Conservation (phyloP, 352 stramenopile species). For the Pythium insidiosum region DNA sequence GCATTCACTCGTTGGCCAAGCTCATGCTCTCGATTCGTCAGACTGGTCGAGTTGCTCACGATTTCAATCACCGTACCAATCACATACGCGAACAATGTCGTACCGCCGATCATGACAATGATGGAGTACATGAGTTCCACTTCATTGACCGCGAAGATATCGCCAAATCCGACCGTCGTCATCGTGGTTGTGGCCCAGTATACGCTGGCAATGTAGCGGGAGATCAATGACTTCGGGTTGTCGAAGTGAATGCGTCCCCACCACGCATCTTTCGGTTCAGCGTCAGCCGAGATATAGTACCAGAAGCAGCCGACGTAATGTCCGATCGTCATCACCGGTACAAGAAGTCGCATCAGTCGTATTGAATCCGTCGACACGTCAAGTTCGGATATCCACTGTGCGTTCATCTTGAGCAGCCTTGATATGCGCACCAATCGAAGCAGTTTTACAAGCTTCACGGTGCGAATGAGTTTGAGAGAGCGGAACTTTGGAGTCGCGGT, state of each 20-base stretch:
- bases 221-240: slow-evolving; percentile 34
- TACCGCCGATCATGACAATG: slow-evolving; percentile 77
- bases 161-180: slow-evolving; percentile 82
- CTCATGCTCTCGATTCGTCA: slow-evolving; percentile 67
- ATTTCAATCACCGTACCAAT: slow-evolving; percentile 78
- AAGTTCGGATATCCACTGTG: slow-evolving; percentile 64
- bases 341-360: slow-evolving; percentile 63
- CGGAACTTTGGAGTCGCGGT: slow-evolving; percentile 27
- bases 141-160: slow-evolving; percentile 69
- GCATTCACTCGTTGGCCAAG: slow-evolving; percentile 63
- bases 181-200: slow-evolving; percentile 86
- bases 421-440: slow-evolving; percentile 65
- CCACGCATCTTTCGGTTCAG: slow-evolving; percentile 28
- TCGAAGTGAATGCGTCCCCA: slow-evolving; percentile 55
- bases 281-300: slow-evolving; percentile 68
- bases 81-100: slow-evolving; percentile 74
- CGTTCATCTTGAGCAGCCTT: slow-evolving; percentile 75
- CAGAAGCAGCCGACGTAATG: slow-evolving; percentile 83
- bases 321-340: slow-evolving; percentile 54
- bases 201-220: slow-evolving; percentile 75
- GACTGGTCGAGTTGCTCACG: slow-evolving; percentile 69
- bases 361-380: slow-evolving; percentile 73
- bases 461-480: slow-evolving; percentile 64
- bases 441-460: slow-evolving; percentile 68
- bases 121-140: slow-evolving; percentile 72